Evolutionary conservation across 192 early-diverging fungal genomes (phyloP).

Genomic region (Irineochytrium annulatum): DNA sequence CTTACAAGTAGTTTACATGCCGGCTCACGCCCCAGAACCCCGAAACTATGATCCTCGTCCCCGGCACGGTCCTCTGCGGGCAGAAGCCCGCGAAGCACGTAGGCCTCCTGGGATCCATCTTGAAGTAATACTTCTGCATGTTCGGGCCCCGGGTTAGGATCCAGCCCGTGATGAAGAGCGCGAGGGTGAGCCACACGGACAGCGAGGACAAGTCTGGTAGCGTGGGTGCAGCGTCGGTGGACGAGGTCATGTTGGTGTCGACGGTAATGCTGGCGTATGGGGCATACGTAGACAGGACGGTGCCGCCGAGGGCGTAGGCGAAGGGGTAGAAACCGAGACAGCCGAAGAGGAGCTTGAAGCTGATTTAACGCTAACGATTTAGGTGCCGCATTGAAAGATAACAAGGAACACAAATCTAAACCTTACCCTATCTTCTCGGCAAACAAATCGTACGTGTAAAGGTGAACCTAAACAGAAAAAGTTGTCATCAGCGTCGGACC

Average conservation of each 20-base stretch:
- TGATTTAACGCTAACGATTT: not conserved
- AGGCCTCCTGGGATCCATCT: slow-evolving; percentile 7
- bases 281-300: slow-evolving; percentile 5
- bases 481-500: too few species aligned
- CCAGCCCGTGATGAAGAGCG: slow-evolving; percentile 27
- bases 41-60: slow-evolving; percentile 11
- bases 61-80: slow-evolving; percentile 16
- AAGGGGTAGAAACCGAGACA: slow-evolving; percentile 36
- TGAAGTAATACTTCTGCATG: slow-evolving; percentile 31
- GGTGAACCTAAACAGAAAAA: slow-evolving; percentile 29
- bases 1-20: slow-evolving; percentile 24
- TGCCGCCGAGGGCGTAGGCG: slow-evolving; percentile 27
- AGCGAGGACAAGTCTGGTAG: not conserved
- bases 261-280: not conserved
- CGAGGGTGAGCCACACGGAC: not conserved
- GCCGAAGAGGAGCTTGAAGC: slow-evolving; percentile 28
- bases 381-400: not conserved
- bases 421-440: slow-evolving; percentile 27
- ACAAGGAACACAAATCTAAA: not conserved
- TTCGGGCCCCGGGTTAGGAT: slow-evolving; percentile 32
- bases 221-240: too few species aligned
- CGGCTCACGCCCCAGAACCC: slow-evolving; percentile 27
- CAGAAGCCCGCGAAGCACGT: slow-evolving; percentile 12
- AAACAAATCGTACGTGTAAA: slow-evolving; percentile 41
- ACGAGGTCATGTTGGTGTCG: too few species aligned